Percentiles rank a stretch among this genome's conserved stretches.
phyloP scores from a whole-genome alignment of 1,284 basidiomycete species.

The Ustanciosporium gigantosporum region DNA sequence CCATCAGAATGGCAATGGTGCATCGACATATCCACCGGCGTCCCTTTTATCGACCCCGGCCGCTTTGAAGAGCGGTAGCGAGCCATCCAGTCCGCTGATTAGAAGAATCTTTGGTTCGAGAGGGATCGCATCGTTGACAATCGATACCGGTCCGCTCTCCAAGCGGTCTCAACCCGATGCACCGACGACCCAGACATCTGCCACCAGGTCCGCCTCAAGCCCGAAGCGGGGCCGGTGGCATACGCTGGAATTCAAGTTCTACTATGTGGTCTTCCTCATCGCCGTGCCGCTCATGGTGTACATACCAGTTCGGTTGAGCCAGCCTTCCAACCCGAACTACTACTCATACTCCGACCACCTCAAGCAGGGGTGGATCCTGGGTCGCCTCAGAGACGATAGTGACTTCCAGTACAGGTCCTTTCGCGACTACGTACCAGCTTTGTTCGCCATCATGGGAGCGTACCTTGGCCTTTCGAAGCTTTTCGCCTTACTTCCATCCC shows the following conservation, averaged over 20 bases:
- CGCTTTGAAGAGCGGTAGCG: not conserved
- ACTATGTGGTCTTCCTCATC: conserved; percentile 70
- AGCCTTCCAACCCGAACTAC: conserved; percentile 75
- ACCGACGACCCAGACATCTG: not conserved
- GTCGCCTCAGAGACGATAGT: conserved; percentile 61
- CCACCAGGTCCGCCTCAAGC: conserved; percentile 1
- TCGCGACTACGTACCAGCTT: conserved; percentile 56
- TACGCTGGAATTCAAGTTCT: conserved; percentile 80
- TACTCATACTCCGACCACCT: conserved; percentile 68
- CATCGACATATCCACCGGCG: not conserved
- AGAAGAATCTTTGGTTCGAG: conserved; percentile 13
- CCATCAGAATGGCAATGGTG: not conserved
- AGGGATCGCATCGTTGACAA: conserved; percentile 35
- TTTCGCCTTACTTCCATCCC: conserved; percentile 12
- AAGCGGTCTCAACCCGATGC: not conserved
- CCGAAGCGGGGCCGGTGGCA: conserved; percentile 68
- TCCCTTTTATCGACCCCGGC: not conserved
- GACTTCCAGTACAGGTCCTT: conserved; percentile 63
- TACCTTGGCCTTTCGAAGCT: conserved; percentile 58
- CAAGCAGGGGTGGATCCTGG: conserved; percentile 66
- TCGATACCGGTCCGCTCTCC: conserved; percentile 27
- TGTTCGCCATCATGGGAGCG: conserved; percentile 47
- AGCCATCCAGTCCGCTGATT: conserved; percentile 3
- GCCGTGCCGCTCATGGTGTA: conserved; percentile 78
- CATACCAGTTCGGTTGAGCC: conserved; percentile 77